These are phyloP conservation scores for Stellera chamaejasme DNA, from an alignment of 345 rosid species.

Conservation along the genomic window DNA sequence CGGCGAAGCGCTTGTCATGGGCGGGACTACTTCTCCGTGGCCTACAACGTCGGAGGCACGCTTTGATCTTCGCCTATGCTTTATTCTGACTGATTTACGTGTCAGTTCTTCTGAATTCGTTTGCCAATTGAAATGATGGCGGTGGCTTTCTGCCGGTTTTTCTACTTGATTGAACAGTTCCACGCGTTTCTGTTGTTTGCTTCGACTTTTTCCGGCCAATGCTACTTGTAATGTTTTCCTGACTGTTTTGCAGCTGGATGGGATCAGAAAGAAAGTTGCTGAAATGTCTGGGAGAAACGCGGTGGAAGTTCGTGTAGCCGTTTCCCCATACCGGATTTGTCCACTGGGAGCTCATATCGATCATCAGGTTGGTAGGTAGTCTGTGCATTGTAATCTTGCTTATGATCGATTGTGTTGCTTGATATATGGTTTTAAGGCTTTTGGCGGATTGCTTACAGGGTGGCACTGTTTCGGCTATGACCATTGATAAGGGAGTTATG, in stretches of 20 bases:
- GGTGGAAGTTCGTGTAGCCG: constrained; percentile 59
- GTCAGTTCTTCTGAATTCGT: too few relatives aligned
- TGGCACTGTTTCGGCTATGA: constrained; percentile 88
- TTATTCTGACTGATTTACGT: too few relatives aligned
- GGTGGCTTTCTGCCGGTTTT: too few relatives aligned
- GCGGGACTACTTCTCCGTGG: too few relatives aligned
- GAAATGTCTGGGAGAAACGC: constrained; percentile 47
- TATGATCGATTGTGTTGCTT: neutral
- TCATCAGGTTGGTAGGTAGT: constrained; percentile 58
- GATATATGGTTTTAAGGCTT: neutral
- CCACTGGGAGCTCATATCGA: constrained; percentile 97
- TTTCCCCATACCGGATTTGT: constrained; percentile 86
- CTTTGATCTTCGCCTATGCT: too few relatives aligned
- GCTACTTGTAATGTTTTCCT: too few relatives aligned
- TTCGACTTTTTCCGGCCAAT: too few relatives aligned
- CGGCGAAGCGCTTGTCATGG: too few relatives aligned
- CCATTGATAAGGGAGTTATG: constrained; percentile 76
- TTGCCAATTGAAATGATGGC: too few relatives aligned
- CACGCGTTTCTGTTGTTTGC: too few relatives aligned
- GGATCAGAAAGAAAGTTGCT: constrained; percentile 34
- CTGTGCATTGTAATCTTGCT: neutral
- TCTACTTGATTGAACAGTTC: too few relatives aligned
- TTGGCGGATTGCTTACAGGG: constrained; percentile 38
- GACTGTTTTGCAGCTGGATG: constrained; percentile 31
- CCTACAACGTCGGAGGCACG: too few relatives aligned